A percentile compares a stretch with the other conserved stretches of the same genome.
Evolutionary conservation across 169 alveolate species (phyloP).

Genomic region (Plasmodium ovale): DNA sequence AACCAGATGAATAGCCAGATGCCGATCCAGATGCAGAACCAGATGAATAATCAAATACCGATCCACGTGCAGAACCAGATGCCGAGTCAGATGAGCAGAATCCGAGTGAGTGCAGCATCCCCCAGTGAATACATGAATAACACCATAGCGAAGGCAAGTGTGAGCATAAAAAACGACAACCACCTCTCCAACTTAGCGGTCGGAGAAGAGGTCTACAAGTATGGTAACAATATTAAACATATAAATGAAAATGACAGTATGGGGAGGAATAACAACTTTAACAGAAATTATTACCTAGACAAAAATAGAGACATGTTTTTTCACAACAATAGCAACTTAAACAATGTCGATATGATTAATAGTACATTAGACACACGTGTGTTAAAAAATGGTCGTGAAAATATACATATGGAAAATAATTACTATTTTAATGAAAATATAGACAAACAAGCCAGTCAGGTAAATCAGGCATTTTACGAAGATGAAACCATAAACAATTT

Average conservation of each 20-base stretch:
- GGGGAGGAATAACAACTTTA: neutral
- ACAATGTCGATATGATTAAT: neutral
- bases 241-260: neutral
- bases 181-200: neutral
- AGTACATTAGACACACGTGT: neutral
- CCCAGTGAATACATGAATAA: neutral
- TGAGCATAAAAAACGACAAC: neutral
- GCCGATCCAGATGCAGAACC: too few species aligned
- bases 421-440: slow-evolving; percentile 14
- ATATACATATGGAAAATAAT: neutral
- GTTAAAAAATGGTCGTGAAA: neutral
- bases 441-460: too few species aligned
- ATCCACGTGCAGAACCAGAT: too few species aligned
- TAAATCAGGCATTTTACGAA: too few species aligned
- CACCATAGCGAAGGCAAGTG: neutral
- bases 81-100: neutral
- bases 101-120: neutral
- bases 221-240: neutral
- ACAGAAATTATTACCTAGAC: neutral
- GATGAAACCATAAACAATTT: too few species aligned
- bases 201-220: neutral
- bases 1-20: too few species aligned
- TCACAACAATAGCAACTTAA: neutral
- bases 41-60: too few species aligned
- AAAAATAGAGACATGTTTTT: neutral